Evolutionary conservation across 2,329 filamentous ascomycete species (phyloP).

Genomic region (Sarocladium brachiariae): DNA sequence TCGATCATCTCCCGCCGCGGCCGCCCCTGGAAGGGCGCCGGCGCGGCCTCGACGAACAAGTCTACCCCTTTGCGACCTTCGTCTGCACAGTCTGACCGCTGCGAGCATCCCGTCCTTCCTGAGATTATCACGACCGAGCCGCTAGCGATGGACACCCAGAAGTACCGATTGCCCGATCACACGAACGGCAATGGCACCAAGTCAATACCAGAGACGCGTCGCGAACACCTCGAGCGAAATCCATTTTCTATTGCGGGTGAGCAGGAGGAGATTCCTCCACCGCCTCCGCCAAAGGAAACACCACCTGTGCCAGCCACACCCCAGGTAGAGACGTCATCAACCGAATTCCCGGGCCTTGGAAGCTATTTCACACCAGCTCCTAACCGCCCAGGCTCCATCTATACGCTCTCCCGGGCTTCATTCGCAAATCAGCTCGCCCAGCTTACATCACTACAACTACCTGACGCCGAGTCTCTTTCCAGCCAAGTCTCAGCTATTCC

Average conservation of each 20-base stretch:
- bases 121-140: slow-evolving; percentile 44
- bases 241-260: not conserved
- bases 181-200: slow-evolving; percentile 62
- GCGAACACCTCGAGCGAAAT: slow-evolving; percentile 50
- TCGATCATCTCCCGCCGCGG: slow-evolving; percentile 56
- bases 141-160: slow-evolving; percentile 63
- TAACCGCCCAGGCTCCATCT: slow-evolving; percentile 76
- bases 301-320: slow-evolving; percentile 21
- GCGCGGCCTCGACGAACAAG: slow-evolving; percentile 22
- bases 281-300: slow-evolving; percentile 26
- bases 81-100: not conserved
- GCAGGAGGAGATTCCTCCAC: slow-evolving; percentile 6
- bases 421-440: slow-evolving; percentile 92
- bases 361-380: slow-evolving; percentile 63
- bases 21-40: slow-evolving; percentile 64
- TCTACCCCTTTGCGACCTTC: not conserved
- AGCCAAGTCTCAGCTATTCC: slow-evolving; percentile 79
- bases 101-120: slow-evolving; percentile 32
- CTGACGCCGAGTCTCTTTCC: slow-evolving; percentile 76
- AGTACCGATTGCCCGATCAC: slow-evolving; percentile 67
- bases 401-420: slow-evolving; percentile 84
- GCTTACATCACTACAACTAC: slow-evolving; percentile 82
- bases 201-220: slow-evolving; percentile 48
- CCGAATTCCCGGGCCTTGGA: slow-evolving; percentile 43
- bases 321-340: slow-evolving; percentile 23